Base-by-base conservation (phyloP, 805 yeast species). In the Ogataea kodamae region DNA sequence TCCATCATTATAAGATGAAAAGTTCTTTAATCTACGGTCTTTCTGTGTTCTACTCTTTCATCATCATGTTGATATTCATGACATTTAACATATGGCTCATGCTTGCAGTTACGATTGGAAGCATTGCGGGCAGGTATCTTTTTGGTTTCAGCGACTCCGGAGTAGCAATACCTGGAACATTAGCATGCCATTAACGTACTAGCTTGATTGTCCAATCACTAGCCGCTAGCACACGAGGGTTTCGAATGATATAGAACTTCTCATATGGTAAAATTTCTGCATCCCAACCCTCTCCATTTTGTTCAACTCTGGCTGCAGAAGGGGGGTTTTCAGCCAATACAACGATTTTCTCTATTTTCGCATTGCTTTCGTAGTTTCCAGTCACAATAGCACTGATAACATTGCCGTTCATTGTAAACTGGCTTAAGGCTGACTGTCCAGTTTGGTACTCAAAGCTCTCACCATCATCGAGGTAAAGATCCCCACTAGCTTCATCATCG, bases 381-480 rank as follows among this genome's bases (percentile, higher is more conserved):
- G 55, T 50, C 1, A 42, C 45, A 2, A 23, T 17, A 5, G 67
- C 55, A 0, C 39, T 38, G 3, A 77, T 38, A 6, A 37, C 34
- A n/a, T 61, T 56, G 13, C 61, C 58, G 9, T 56, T 48, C 11
- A 67, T 63, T 3, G 43, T 44, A 20, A 84, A 67, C 2, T 62
- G 48, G 2, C 75, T 50, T 26, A 62, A 55, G 3, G 76, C 34
- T 48, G 42, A 79, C 17, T 74, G 78, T 5, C 81, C 82, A 2
- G 61, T 37, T 52, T 76, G 76, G 26, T 65, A 72, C n/a, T 32
- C 36, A 46, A 71, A 84, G 0, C 89, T 68, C 46, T 79, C 83
- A 10, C 95, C 96, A 57, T 89, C 97, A 55, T 89, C 97, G 22
- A 82, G 58, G 55, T 88, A 89, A 19, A 89, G 54, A 11, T 61